Conservation (phyloP, 345 rosid genomes). For the Lepidium africanum region DNA sequence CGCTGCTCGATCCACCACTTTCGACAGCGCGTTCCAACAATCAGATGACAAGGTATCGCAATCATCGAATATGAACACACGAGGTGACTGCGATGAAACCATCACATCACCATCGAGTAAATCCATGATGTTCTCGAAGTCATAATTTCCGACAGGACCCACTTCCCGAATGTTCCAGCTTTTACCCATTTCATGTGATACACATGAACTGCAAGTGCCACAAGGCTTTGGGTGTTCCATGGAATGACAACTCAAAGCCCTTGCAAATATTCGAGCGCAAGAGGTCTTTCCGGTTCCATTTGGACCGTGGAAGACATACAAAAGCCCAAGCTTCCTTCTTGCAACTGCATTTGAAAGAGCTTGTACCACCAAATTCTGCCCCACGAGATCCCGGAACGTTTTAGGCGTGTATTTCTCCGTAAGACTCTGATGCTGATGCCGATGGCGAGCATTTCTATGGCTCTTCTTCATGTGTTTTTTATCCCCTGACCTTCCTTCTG, state of each 20-base stretch:
- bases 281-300: constrained; percentile 98
- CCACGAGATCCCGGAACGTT: constrained; percentile 74
- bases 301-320: constrained; percentile 92
- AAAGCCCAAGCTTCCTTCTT: constrained; percentile 70
- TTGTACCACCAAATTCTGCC: constrained; percentile 85
- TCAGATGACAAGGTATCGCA: constrained; percentile 74
- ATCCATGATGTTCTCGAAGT: constrained; percentile 62
- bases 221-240: constrained; percentile 73
- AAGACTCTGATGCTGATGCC: constrained; percentile 47
- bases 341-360: constrained; percentile 87
- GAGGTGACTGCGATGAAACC: constrained; percentile 44
- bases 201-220: constrained; percentile 72
- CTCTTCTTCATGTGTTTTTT: constrained; percentile 31
- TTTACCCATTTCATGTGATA: constrained; percentile 70
- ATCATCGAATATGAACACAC: constrained; percentile 83
- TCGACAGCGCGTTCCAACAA: constrained; percentile 78
- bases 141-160: constrained; percentile 74
- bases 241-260: constrained; percentile 88
- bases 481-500: constrained; percentile 70
- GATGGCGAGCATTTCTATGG: constrained; percentile 32
- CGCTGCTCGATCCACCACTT: constrained; percentile 74
- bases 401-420: constrained; percentile 83
- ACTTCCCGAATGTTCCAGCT: constrained; percentile 71
- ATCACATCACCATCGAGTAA: constrained; percentile 50
- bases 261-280: constrained; percentile 89